Base-by-base conservation (phyloP, 139 green algal species). In the Tetradesmus lagerheimii region DNA sequence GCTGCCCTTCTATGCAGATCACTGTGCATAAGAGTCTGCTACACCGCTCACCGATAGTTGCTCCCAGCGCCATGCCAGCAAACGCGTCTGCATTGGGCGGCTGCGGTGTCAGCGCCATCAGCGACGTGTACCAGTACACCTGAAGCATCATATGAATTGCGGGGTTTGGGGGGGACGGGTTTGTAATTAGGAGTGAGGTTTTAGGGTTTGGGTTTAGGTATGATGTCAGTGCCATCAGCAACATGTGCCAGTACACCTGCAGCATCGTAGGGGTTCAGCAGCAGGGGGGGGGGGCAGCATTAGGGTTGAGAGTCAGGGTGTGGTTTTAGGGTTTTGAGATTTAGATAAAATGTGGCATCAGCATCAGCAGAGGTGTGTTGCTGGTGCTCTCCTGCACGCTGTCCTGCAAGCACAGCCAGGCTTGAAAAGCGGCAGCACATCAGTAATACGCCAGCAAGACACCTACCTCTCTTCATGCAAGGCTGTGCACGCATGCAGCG, bases 1-100 rank as follows among this genome's bases (percentile, higher is more conserved):
- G 43, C 43, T 50, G 9, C 6, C 43, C 6, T 9, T 50, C 9
- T 50, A 15, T 50, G 43, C 5, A 50, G 43, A 9, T 15, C 43
- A 5, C 5, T 50, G 6, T 50, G 43, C 2, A 66, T 66, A 66
- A 9, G 14, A 57, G 11, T 9, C 53, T 29, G 53, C 6, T 25
- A 66, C 15, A 3, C 2, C 15, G 57, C 57, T 71, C 23, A 71
- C 57, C 85, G 1, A 89, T 84, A 14, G 74, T 75, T 53, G 85
- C 71, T 14, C 85, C 85, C 0, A 89, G 8, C 3, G 85, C 85
- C 85, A 89, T 89, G 43, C 85, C 85, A 53, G 71, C 85, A 75
- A 89, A 89, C 11, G 85, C 85, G 23, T 89, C 85, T 53, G 74
- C 71, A 37, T 89, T 89, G 14, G 85, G 85, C 1, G 85, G 85